A percentile compares a stretch with the other conserved stretches of the same genome.
Evolutionary conservation across 1,284 basidiomycete genomes (phyloP).

Genomic region (Athelia psychrophila): DNA sequence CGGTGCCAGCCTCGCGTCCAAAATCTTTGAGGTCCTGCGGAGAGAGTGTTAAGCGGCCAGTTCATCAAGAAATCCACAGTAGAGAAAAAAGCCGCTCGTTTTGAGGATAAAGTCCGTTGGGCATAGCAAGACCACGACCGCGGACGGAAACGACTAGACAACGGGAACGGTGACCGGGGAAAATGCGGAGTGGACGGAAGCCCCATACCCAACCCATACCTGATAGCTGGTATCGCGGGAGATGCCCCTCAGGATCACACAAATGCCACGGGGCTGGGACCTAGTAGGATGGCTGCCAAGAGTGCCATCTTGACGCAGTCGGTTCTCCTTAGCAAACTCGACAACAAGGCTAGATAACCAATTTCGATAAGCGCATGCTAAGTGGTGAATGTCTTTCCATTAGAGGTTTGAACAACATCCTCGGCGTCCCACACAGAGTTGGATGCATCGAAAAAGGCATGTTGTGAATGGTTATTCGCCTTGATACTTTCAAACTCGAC

Average conservation of each 20-base stretch:
- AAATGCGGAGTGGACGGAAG: slow-evolving; percentile 13
- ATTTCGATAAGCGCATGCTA: slow-evolving; percentile 11
- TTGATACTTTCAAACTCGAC: slow-evolving; percentile 88
- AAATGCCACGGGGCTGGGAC: slow-evolving; percentile 75
- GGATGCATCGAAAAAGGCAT: background rate
- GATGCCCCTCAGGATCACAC: slow-evolving; percentile 82
- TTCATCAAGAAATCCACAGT: slow-evolving; percentile 13
- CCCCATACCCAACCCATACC: no score
- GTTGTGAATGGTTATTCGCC: slow-evolving; percentile 33
- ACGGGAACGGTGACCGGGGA: slow-evolving; percentile 12
- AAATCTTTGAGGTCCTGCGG: slow-evolving; percentile 94
- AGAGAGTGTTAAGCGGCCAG: background rate
- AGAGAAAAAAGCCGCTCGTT: slow-evolving; percentile 4
- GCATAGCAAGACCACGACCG: slow-evolving; percentile 6
- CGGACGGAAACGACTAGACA: slow-evolving; percentile 10
- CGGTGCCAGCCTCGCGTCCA: slow-evolving; percentile 86
- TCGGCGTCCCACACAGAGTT: slow-evolving; percentile 74
- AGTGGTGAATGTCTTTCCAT: slow-evolving; percentile 84
- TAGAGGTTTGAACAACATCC: slow-evolving; percentile 83
- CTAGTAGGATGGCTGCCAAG: slow-evolving; percentile 44
- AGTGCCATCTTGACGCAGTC: slow-evolving; percentile 72
- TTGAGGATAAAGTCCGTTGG: background rate
- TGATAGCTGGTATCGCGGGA: slow-evolving; percentile 96
- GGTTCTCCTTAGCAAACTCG: slow-evolving; percentile 87
- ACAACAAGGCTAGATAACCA: slow-evolving; percentile 82